Percentiles rank a stretch among this genome's conserved stretches.
These are phyloP conservation scores for Boletus vermiculosoides DNA, from an alignment of 768 basidiomycete genomes.

Conservation along the genomic window DNA sequence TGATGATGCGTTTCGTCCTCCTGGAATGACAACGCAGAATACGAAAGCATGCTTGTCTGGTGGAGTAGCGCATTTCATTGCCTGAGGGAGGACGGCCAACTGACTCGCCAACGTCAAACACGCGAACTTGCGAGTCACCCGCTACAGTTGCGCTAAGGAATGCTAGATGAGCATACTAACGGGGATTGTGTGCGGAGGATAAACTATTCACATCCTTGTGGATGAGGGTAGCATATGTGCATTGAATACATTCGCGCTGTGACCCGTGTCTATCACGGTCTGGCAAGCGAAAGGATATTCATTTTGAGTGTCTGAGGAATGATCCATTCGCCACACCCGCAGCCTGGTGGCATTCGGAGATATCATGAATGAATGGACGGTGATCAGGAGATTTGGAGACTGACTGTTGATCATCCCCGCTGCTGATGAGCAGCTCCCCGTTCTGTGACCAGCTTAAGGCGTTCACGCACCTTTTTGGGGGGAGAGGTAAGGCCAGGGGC, in stretches of 20 bases:
- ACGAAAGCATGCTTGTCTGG: constrained; percentile 48
- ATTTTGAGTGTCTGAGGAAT: constrained; percentile 31
- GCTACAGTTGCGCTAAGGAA: constrained; percentile 63
- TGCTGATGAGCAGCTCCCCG: constrained; percentile 64
- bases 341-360: constrained; percentile 46
- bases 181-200: constrained; percentile 13
- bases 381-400: constrained; percentile 16
- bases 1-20: constrained; percentile 76
- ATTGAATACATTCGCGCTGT: constrained; percentile 83
- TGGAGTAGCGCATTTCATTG: constrained; percentile 45
- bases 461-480: constrained; percentile 68
- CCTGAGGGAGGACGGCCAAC: constrained; percentile 38
- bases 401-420: constrained; percentile 72
- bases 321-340: constrained; percentile 75
- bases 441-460: constrained; percentile 70
- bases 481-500: not conserved
- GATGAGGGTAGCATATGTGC: constrained; percentile 77
- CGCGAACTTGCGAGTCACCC: constrained; percentile 71
- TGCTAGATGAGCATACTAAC: constrained; percentile 7
- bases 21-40: constrained; percentile 67
- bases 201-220: constrained; percentile 62
- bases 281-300: constrained; percentile 67
- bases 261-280: constrained; percentile 74
- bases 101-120: constrained; percentile 65
- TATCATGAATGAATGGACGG: constrained; percentile 4